Conservation (phyloP, 345 rosid genomes). For the Gossypium stocksii region DNA sequence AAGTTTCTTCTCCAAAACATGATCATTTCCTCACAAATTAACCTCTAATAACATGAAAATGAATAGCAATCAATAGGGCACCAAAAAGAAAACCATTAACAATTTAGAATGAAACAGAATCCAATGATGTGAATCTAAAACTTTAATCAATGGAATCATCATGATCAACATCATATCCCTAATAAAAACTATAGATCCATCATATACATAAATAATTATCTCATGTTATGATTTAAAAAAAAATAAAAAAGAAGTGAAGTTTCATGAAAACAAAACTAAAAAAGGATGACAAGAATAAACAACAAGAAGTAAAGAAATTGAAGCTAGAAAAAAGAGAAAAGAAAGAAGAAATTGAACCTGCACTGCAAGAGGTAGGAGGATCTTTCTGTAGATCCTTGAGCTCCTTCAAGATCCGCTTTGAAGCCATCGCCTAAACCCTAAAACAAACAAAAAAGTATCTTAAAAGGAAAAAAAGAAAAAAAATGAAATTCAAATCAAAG, state of each 20-base stretch:
- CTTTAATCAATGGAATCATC: background rate
- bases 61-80: background rate
- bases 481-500: conserved; percentile 13
- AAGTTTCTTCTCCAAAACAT: too few relatives aligned
- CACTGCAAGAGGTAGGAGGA: conserved; percentile 81
- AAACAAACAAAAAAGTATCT: background rate
- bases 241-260: too few relatives aligned
- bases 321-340: background rate
- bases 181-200: conserved; percentile 2
- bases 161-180: background rate
- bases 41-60: background rate
- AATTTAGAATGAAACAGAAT: background rate
- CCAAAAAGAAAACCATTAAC: background rate
- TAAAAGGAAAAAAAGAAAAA: background rate
- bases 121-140: background rate
- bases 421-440: conserved; percentile 37
- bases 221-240: background rate
- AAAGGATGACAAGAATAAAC: background rate
- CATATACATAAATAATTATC: background rate
- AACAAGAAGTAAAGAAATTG: background rate
- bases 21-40: background rate
- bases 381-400: conserved; percentile 49
- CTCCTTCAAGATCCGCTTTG: conserved; percentile 1
- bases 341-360: conserved; percentile 33
- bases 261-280: background rate